Base-by-base conservation (phyloP, 768 basidiomycete species). In the Psilocybe cyanescens region DNA sequence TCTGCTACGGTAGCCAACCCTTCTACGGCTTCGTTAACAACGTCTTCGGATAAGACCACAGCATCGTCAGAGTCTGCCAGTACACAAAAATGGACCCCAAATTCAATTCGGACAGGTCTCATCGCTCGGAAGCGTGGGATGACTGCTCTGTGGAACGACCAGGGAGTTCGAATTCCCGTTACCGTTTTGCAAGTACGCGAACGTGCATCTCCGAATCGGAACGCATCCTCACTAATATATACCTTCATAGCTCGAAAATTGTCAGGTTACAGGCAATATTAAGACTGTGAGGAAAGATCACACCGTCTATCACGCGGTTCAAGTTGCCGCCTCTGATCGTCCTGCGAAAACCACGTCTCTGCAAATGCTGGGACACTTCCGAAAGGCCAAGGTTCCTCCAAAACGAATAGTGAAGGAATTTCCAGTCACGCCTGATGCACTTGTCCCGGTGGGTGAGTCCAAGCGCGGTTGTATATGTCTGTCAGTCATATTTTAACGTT, bases 61-160 rank as follows among this genome's bases (percentile, higher is more conserved):
- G 35, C 47, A 62, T n/a, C 60, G 33, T 60, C 67, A 60, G 55
- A 58, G 41, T 64, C 75, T n/a, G 31, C 69, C 8, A 58, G 70
- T 14, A 68, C 78, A 41, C 62, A 79, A 9, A 89, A 91, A 83
- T 97, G 96, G 96, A 87, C 87, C 4, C 88, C 96, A 50, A 80
- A 83, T 62, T 95, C 94, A 6, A 84, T 91, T 64, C 85, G 97
- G 59, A 97, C 95, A 0, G 97, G 97, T 7, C 80, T 97, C 63
- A 90, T 99, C 73, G 97, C 95, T 28, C 85, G 90, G 60, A 99
- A 99, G 80, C 87, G 94, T 58, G 97, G 97, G 48, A 99, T 99
- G 97, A 91, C 93, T 8, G 86, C 86, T 12, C 78, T 99, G 70
- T 99, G 94, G 93, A 92, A 95, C 71, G 85, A 91, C 72, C 89